Base-by-base conservation (phyloP, 345 rosid species). In the Citrus sp. region DNA sequence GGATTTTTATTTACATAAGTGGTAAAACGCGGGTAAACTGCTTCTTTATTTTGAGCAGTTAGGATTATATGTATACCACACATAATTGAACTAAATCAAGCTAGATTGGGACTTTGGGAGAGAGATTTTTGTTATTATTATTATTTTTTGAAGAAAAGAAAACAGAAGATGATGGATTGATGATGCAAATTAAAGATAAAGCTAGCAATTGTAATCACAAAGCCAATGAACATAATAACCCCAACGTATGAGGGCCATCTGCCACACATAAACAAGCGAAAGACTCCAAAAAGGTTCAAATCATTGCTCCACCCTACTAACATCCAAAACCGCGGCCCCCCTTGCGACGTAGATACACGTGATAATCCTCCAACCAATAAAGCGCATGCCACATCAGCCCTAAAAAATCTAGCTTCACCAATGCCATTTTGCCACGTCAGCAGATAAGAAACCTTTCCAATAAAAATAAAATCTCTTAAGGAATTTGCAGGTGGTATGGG, bases 221-320 rank as follows among this genome's bases (percentile, higher is more conserved):
- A 75, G 86, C 77, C 79, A 86, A 71, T 90, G 95, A 91, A 87
- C 80, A 34, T 77, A 86, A 87, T 67, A 73, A 80, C 85, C 83
- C 55, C 87, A 85, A 91, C 97, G 97, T 93, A 86, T 80, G 92
- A 75, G 54, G 68, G 73, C 72, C 81, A 79, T 69, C 70, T 22
- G 88, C 97, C 97, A 90, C 95, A 88, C 76, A 87, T 42, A 73
- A 12, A 37, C 60, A 58, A 69, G 78, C 91, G 79, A 84, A 85
- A 85, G 87, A 78, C 74, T 87, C 89, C 90, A 86, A 87, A 89
- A 92, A 86, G 87, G 77, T 77, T 77, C 80, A 86, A 85, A 89
- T 88, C 88, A 89, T 85, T 82, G 73, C 68, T 62, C 19, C 5
- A 30, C 18, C 30, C 27, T 4, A 28, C 70, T 73, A 63, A 69